phyloP scores from a whole-genome alignment of 106 monocot genomes.

The Dioscorea dumetorum region DNA sequence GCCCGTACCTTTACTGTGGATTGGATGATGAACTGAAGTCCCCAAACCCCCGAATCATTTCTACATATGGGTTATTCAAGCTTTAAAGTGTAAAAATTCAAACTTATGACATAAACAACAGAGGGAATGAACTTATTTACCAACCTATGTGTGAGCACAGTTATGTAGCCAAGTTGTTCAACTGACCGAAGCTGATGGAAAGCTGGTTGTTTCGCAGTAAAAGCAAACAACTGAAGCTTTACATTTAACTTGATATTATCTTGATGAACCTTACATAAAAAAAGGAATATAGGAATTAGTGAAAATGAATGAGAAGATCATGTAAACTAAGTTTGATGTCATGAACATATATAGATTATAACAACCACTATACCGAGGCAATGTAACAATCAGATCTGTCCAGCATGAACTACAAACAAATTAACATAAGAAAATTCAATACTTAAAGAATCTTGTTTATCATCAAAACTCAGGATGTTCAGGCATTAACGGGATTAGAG shows the following conservation, averaged over 20 bases:
- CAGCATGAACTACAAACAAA: too few relatives aligned
- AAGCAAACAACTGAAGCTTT: conserved; percentile 70
- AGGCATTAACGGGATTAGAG: too few relatives aligned
- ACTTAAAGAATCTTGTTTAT: too few relatives aligned
- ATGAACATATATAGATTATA: too few relatives aligned
- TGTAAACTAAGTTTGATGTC: too few relatives aligned
- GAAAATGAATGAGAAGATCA: too few relatives aligned
- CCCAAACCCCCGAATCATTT: conserved; percentile 64
- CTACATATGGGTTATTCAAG: conserved; percentile 25
- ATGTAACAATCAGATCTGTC: too few relatives aligned
- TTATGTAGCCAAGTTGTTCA: conserved; percentile 94
- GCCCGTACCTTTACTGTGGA: conserved; percentile 71
- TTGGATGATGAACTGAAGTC: conserved; percentile 78
- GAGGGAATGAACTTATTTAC: conserved; percentile 4
- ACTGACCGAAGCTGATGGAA: conserved; percentile 95
- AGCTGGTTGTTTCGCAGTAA: conserved; percentile 83
- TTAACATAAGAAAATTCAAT: too few relatives aligned
- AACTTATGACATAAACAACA: background rate
- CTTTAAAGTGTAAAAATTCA: background rate
- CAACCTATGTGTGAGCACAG: conserved; percentile 68
- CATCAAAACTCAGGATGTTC: too few relatives aligned
- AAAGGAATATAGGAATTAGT: background rate
- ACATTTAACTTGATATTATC: conserved; percentile 78
- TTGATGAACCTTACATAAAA: conserved; percentile 59
- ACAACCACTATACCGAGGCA: too few relatives aligned